Base-by-base conservation (phyloP, 139 green algal species). In the Astrephomene gubernaculifera region DNA sequence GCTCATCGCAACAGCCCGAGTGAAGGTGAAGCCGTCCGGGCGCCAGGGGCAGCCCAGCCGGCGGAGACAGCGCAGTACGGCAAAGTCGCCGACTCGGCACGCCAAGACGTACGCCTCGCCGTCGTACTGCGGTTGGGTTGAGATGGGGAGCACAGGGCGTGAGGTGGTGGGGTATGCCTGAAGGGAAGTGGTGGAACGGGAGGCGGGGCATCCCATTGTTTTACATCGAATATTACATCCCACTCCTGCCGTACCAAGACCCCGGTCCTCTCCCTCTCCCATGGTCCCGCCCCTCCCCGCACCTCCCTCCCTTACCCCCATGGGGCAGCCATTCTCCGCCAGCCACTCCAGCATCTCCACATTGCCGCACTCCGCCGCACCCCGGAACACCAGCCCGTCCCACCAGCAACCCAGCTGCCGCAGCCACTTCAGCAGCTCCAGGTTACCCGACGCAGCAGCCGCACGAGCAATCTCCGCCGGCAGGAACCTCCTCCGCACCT, bases 261-360 rank as follows among this genome's bases (percentile, higher is more conserved):
- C 7, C n/a, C 54, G 19, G 12, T 65, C 54, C 12, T 33, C 22
- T 70, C 61, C 61, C 61, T 29, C 29, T 39, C 61, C 61, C 17
- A 29, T 21, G 7, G 7, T 39, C 3, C 35, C 4, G 35, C 19
- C 65, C n/a, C 7, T 17, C 65, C n/a, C 35, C 2, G 27, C n/a
- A 35, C 35, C 14, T 38, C 65, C 36, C 25, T 52, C 19, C 9
- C 41, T 39, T 4, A 54, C 69, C 41, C 69, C 69, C 27, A 36
- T 36, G 1, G 25, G 73, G 36, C 52, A 70, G 33, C 73, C 35
- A 4, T 38, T 0, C 27, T 19, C 53, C 52, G 35, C 73, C 35
- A 81, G 73, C 52, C 53, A 81, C 73, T 69, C 73, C 35, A 81
- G 22, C 73, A 70, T 35, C 53, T 69, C 53, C 73, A 54, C 33